Base-by-base conservation (phyloP, 352 stramenopile species). In the Globisporangium okanoganense region DNA sequence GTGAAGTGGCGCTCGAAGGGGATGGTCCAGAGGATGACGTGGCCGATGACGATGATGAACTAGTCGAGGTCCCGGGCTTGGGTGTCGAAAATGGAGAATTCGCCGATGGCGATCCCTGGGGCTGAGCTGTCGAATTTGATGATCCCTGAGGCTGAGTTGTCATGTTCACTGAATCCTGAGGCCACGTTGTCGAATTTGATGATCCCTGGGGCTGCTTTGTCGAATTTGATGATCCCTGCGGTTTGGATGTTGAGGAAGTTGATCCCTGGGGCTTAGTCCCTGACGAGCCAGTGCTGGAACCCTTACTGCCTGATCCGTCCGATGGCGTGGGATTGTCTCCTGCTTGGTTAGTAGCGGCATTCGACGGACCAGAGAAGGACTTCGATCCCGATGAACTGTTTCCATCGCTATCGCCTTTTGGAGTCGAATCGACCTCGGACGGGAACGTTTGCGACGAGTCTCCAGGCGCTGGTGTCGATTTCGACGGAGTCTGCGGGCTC, bases 371-470 rank as follows among this genome's bases (percentile, higher is more conserved):
- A 10, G 40, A n/a, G 3, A 36, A 52, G 2, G 48, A 49, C 14
- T 20, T 35, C 1, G 51, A 58, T 6, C 24, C 14, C 18, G 45
- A 36, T 3, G 45, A 36, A 3, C 27, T 25, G 16, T 56, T 22
- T 7, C 6, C n/a, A 20, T 60, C 29, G 36, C 54, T n/a, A 25
- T 58, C 27, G 24, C n/a, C 50, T 27, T 50, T 62, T 13, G 29
- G 31, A 8, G 36, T n/a, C n/a, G 48, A 10, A 16, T 58, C 58
- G 18, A 52, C 48, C 3, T 44, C 38, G 4, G 29, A 33, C 0
- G 59, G 29, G 24, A 55, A 49, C 20, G 50, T 40, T 48, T 59
- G 38, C 12, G 59, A 24, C 16, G 51, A 58, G 45, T 60, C 40
- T 13, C 47, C 47, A 18, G 50, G 16, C 2, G 43, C 9, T 13